A percentile compares a stretch with the other conserved stretches of the same genome.
These are phyloP conservation scores for Microstegium vimineum DNA, from an alignment of 176 grass and related monocot species.

Conservation along the genomic window DNA sequence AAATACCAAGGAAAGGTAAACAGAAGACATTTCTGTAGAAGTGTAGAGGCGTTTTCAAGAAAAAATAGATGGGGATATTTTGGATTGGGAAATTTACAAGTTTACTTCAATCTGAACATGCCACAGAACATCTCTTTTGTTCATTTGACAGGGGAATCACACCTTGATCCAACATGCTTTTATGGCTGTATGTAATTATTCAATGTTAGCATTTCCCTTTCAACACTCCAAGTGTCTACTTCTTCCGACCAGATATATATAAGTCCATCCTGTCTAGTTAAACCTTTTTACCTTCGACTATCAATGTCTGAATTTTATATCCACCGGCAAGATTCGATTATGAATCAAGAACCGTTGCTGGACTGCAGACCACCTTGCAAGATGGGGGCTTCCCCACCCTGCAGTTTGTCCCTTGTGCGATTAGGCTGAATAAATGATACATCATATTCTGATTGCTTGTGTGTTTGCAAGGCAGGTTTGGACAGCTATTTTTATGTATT, in stretches of 20 bases:
- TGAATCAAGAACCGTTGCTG: neutral
- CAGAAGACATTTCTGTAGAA: neutral
- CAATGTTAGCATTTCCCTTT: neutral
- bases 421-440: neutral
- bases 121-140: neutral
- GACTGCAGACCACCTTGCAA: neutral
- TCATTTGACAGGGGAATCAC: neutral
- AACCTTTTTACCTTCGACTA: neutral
- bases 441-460: neutral
- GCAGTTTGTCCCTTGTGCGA: neutral
- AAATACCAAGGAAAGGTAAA: conserved; percentile 61
- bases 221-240: neutral
- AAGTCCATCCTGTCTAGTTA: neutral
- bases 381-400: neutral
- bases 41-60: neutral
- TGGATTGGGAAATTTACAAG: neutral
- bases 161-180: neutral
- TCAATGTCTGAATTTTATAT: neutral
- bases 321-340: neutral
- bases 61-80: neutral
- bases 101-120: neutral
- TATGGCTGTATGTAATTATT: neutral
- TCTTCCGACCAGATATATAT: neutral
- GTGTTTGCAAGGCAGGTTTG: neutral
- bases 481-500: neutral